Evolutionary conservation across 1,284 basidiomycete species (phyloP), one percentile per base, ranked within the genome.

Genomic region (Mycena citricolor): DNA sequence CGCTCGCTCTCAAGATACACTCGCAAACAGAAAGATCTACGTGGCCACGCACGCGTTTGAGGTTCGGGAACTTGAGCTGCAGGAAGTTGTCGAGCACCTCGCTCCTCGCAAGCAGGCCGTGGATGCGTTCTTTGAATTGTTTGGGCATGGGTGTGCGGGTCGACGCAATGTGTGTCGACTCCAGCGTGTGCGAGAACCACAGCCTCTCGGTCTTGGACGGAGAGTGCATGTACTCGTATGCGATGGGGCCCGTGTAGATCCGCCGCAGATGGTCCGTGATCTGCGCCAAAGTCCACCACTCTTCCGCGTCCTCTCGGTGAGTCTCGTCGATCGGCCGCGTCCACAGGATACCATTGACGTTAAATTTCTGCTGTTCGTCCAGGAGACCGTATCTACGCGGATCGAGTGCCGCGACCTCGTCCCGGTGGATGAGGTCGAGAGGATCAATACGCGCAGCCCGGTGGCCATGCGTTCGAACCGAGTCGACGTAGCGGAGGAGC

Each of bases 401-500:
- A 55, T 89, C 76, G 20, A 95, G 75, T 2, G 91, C 92, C 4
- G 79, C 81, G 0, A 94, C 88, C 57, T 84, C 83, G 57, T 93
- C 88, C 23, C 91, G 80, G 46, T 88, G 82, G 32, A 94, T 84
- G 35, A 94, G 67, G 63, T 91, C 89, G 17, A 94, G 69, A 0
- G 92, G 92, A 60, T 95, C 91, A 34, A 94, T 86, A 42, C 79
- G 73, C 0, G 87, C 88, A 11, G 90, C 87, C 31, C 87, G 77
- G 58, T 90, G 88, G 0, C 86, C 86, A 55, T 89, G 86, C 1
- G 74, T 81, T 19, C 92, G 77, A 52, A 94, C 77, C 8, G 86
- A 85, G 61, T 94, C 92, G 12, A 92, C 89, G 59, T 93, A 94
- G 30, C 92, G 84, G 25, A 94, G 67, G 11, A 95, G 67, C 2